A percentile compares a stretch with the other conserved stretches of the same genome.
phyloP scores from a whole-genome alignment of 1,139 yeast genomes.

The Kurtzmaniella quercitrusa region DNA sequence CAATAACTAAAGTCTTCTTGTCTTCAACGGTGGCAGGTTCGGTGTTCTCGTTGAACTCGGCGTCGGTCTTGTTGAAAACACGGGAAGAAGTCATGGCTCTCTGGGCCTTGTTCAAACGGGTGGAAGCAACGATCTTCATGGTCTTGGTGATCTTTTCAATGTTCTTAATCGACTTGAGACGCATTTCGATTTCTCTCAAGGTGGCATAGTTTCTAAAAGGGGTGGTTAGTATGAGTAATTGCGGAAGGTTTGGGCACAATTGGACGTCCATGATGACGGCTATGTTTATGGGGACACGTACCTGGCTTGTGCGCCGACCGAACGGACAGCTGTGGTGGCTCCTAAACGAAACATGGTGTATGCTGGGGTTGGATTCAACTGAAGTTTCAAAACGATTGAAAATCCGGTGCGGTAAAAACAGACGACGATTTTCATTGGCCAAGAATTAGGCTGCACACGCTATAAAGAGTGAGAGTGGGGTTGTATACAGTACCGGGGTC shows the following conservation, averaged over 20 bases:
- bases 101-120: conserved; percentile 94
- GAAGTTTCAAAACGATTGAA: background rate
- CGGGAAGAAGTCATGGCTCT: conserved; percentile 90
- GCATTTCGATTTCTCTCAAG: conserved; percentile 95
- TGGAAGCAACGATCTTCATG: conserved; percentile 98
- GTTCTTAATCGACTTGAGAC: conserved; percentile 97
- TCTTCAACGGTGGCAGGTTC: conserved; percentile 61
- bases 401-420: conserved; percentile 5
- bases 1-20: conserved; percentile 70
- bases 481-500: no score
- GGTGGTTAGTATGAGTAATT: conserved; percentile 6
- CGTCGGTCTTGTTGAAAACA: conserved; percentile 76
- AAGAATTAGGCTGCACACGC: conserved; percentile 5
- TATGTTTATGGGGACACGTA: conserved; percentile 27
- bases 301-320: conserved; percentile 49
- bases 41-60: conserved; percentile 75
- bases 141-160: conserved; percentile 99
- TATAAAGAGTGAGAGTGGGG: background rate
- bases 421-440: conserved; percentile 7
- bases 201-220: conserved; percentile 93
- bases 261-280: background rate
- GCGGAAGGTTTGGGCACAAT: background rate
- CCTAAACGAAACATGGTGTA: conserved; percentile 60
- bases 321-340: conserved; percentile 59
- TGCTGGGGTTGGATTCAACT: background rate